Base-by-base conservation (phyloP, 768 basidiomycete species). In the Agaricus bisporus region DNA sequence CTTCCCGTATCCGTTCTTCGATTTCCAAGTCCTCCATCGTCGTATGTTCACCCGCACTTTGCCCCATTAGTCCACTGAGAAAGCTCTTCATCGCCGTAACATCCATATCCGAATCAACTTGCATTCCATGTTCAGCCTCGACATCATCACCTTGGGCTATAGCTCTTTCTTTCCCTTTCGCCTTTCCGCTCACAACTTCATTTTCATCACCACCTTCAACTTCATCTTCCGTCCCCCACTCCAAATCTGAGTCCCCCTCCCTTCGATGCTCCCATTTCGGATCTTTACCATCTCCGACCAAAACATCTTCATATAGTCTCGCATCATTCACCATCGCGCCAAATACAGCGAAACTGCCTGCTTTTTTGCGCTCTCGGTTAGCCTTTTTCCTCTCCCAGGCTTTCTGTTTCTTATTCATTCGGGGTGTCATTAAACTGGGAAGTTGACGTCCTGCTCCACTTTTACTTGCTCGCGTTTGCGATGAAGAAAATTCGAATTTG, bases 21-120 rank as follows among this genome's bases (percentile, higher is more conserved):
- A 86, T 85, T 43, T 70, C 76, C 18, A 88, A 60, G 66, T 91
- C 88, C 60, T 83, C 85, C 68, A 83, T 81, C n/a, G 83, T 84
- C 43, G 78, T 66, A 56, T 76, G 74, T 42, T 55, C 59, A 4
- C 74, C 75, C 5, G 79, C 81, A 18, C 73, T 64, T 7, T 58
- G 25, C 0, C 70, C 73, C 54, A 78, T 66, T 58, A 79, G 75
- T 5, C 83, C 74, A 47, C 70, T 61, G 39, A 78, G 69, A 55
- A 87, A 87, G 12, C 67, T 62, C 55, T 66, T 63, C 83, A 88
- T 79, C 18, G 79, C 80, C 2, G 65, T 63, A 41, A 71, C 39
- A 58, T 76, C 71, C 9, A 75, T 38, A 8, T 74, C 85, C 0
- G 71, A 68, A 56, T 90, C 88, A 17, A 89, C 64, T 1, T 79